phyloP scores from a whole-genome alignment of 2,329 filamentous ascomycete genomes.

The Trichoderma gracile region DNA sequence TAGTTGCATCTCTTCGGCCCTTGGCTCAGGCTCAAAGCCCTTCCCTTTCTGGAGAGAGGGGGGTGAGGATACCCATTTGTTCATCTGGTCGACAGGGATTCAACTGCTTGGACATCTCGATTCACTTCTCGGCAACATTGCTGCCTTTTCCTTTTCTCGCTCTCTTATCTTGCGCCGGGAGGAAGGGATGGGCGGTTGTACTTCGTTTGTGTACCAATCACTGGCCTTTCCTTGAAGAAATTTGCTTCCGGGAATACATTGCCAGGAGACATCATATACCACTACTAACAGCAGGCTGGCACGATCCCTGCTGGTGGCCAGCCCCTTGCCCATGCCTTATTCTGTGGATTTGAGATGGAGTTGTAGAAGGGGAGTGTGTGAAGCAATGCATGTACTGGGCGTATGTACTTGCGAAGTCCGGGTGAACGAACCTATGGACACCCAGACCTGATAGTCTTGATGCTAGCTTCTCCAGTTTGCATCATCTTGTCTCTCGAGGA shows the following conservation, averaged over 20 bases:
- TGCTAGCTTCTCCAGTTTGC: conserved; percentile 9
- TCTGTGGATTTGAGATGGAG: neutral
- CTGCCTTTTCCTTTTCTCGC: neutral
- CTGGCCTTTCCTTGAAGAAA: conserved; percentile 1
- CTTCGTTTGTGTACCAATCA: conserved; percentile 6
- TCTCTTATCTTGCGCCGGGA: conserved; percentile 3
- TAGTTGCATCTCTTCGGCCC: neutral
- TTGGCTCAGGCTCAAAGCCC: neutral
- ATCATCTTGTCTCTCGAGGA: conserved; percentile 7
- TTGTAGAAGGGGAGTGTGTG: too few relatives aligned
- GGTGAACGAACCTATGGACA: neutral
- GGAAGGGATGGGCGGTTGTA: neutral
- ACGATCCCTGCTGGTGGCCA: conserved; percentile 2
- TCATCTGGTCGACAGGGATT: conserved; percentile 1
- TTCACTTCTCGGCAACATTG: neutral
- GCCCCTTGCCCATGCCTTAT: conserved; percentile 11
- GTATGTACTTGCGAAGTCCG: neutral
- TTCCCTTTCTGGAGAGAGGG: neutral
- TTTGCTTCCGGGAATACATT: conserved; percentile 6
- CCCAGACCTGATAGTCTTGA: neutral
- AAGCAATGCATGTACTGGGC: too few relatives aligned
- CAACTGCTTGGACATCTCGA: too few relatives aligned
- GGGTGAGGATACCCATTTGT: neutral
- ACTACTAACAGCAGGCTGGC: neutral
- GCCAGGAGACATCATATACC: neutral